These are phyloP conservation scores for Calonectria pauciramosa DNA, from an alignment of 2,329 filamentous ascomycete species.

Conservation along the genomic window DNA sequence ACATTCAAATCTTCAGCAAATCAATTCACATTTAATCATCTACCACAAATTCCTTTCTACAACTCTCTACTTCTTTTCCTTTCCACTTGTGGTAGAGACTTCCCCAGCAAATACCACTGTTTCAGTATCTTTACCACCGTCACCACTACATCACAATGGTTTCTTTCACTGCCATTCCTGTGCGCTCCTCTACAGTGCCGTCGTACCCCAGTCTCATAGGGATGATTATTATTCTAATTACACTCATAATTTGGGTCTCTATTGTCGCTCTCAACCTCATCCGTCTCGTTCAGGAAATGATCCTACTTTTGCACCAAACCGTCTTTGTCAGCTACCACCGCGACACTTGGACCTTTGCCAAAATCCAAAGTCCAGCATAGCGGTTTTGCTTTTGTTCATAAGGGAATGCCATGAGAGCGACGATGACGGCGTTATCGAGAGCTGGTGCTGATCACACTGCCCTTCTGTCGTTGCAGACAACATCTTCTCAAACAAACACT, in stretches of 20 bases:
- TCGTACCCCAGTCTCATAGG: not conserved
- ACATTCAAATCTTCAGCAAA: not conserved
- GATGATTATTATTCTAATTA: not conserved
- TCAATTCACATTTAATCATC: not conserved
- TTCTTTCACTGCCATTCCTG: not conserved
- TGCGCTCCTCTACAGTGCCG: not conserved
- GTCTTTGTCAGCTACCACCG: not conserved
- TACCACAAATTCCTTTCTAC: too few relatives aligned
- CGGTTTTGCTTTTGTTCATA: too few relatives aligned
- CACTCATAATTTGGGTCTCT: not conserved
- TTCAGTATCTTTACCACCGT: too few relatives aligned
- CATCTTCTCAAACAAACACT: not conserved
- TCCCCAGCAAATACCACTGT: not conserved
- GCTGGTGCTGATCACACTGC: too few relatives aligned
- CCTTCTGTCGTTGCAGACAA: not conserved
- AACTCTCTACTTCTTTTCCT: too few relatives aligned
- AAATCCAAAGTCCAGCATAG: not conserved
- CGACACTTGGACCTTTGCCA: not conserved
- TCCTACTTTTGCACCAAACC: not conserved
- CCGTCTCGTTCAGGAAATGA: not conserved
- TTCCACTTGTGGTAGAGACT: not conserved
- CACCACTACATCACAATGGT: not conserved
- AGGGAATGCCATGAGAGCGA: too few relatives aligned
- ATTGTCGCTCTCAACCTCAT: constrained; percentile 1
- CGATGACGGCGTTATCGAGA: not conserved